phyloP scores from a whole-genome alignment of 2,329 filamentous ascomycete genomes.

The Venturia oleaginea region DNA sequence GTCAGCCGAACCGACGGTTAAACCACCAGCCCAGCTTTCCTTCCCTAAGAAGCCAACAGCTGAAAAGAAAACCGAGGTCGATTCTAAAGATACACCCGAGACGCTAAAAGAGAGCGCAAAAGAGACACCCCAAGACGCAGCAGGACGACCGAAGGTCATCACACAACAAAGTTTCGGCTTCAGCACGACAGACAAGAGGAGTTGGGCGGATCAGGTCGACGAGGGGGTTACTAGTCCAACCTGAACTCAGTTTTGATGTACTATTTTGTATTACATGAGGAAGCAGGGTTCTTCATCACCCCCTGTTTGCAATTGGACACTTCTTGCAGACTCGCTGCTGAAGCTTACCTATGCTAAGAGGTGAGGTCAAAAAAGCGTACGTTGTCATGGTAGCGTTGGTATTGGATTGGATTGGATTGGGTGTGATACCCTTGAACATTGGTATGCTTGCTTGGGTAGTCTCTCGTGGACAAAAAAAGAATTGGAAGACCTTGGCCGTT shows the following conservation, averaged over 20 bases:
- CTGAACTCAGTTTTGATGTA: background rate
- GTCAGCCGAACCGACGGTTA: conserved; percentile 8
- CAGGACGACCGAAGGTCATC: conserved; percentile 19
- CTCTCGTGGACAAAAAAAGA: background rate
- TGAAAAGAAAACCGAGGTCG: background rate
- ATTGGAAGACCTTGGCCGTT: no score
- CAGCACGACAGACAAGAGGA: conserved; percentile 24
- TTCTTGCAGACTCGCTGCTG: no score
- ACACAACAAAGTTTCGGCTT: conserved; percentile 18
- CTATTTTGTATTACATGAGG: background rate
- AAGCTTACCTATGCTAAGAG: background rate
- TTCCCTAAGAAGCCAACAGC: conserved; percentile 7
- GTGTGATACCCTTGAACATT: background rate
- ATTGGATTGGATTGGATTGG: background rate
- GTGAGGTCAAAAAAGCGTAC: background rate
- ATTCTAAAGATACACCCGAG: background rate
- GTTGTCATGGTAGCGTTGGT: background rate
- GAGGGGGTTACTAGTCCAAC: background rate
- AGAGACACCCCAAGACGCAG: conserved; percentile 16
- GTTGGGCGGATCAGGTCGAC: conserved; percentile 40
- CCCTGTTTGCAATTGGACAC: background rate
- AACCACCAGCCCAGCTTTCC: conserved; percentile 13
- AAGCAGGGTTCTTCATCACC: background rate
- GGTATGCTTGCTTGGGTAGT: background rate
- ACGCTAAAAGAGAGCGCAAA: conserved; percentile 13